A percentile compares a stretch with the other conserved stretches of the same genome.
Conservation (phyloP, 345 rosid genomes). For the Raphanus raphanistrum region DNA sequence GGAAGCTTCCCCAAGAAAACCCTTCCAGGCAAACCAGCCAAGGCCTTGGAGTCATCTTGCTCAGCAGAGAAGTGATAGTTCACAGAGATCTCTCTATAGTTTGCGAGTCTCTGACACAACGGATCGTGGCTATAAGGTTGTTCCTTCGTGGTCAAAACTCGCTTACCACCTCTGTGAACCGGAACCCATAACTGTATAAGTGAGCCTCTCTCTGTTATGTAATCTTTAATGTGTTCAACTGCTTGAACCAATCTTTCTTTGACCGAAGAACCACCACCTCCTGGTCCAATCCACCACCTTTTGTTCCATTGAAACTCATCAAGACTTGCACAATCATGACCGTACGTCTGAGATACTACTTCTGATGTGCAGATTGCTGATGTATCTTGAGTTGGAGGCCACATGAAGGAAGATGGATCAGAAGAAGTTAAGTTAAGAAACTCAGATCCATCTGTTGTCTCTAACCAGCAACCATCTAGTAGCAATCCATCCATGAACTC, state of each 20-base stretch:
- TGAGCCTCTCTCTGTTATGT: conserved; percentile 58
- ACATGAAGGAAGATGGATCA: conserved; percentile 49
- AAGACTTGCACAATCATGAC: conserved; percentile 38
- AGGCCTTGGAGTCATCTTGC: conserved; percentile 61
- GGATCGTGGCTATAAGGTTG: conserved; percentile 69
- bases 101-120: conserved; percentile 56
- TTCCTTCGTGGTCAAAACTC: conserved; percentile 59
- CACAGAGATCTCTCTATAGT: conserved; percentile 73
- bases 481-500: conserved; percentile 75
- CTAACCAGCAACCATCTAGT: conserved; percentile 92
- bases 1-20: conserved; percentile 82
- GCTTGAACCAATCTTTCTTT: conserved; percentile 68
- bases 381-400: conserved; percentile 45
- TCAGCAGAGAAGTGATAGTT: conserved; percentile 74
- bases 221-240: conserved; percentile 57
- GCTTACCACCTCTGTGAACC: conserved; percentile 61
- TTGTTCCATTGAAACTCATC: conserved; percentile 40
- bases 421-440: conserved; percentile 54
- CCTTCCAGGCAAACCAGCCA: conserved; percentile 75
- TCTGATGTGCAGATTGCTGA: conserved; percentile 31
- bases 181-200: conserved; percentile 93
- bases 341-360: conserved; percentile 32
- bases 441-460: conserved; percentile 78
- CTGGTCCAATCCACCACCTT: conserved; percentile 82
- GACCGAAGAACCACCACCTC: conserved; percentile 48